These are phyloP conservation scores for Sarcodon sp. DNA, from an alignment of 768 basidiomycete genomes.

Conservation along the genomic window DNA sequence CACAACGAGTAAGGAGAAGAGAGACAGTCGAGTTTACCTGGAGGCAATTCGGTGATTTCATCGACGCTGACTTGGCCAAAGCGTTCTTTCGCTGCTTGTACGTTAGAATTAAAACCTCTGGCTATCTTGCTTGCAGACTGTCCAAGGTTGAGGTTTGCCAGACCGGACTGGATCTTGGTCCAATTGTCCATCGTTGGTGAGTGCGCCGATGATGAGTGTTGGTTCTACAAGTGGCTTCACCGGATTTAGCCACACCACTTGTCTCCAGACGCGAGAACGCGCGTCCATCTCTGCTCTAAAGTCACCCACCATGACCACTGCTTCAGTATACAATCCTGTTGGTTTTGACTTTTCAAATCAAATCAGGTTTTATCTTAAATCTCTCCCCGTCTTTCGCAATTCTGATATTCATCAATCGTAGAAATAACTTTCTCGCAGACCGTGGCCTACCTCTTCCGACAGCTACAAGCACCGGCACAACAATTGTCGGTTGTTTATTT, in stretches of 20 bases:
- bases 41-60: conserved; percentile 90
- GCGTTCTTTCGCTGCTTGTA: conserved; percentile 80
- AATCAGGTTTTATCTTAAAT: conserved; percentile 30
- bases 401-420: conserved; percentile 12
- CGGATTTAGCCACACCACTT: background rate
- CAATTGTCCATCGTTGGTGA: conserved; percentile 35
- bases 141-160: conserved; percentile 55
- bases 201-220: background rate
- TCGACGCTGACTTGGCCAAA: conserved; percentile 82
- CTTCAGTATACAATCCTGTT: conserved; percentile 33
- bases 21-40: conserved; percentile 35
- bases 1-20: background rate
- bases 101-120: conserved; percentile 70
- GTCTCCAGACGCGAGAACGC: conserved; percentile 3
- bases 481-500: conserved; percentile 93
- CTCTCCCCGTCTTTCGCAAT: background rate
- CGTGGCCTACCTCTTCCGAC: conserved; percentile 69
- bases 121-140: conserved; percentile 65
- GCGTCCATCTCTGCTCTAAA: background rate
- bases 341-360: conserved; percentile 78
- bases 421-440: conserved; percentile 59
- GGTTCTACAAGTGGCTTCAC: background rate
- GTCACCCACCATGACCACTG: conserved; percentile 24
- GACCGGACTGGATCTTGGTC: conserved; percentile 52
- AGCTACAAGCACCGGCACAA: conserved; percentile 90